Base-by-base conservation (phyloP, 1,284 basidiomycete species). In the Leccinum fallax region DNA sequence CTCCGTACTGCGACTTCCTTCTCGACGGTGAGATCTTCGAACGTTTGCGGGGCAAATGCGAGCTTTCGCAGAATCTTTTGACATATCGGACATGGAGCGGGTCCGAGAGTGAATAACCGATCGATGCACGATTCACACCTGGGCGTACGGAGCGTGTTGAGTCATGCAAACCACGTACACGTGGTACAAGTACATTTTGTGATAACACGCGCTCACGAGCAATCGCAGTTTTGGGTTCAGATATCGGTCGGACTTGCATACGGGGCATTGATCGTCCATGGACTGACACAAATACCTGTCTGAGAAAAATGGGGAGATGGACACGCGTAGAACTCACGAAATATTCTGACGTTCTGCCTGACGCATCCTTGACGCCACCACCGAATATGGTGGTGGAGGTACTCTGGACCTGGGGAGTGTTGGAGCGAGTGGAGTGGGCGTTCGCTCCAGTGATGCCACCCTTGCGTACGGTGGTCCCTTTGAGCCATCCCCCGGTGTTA, bases 61-160 rank as follows among this genome's bases (percentile, higher is more conserved):
- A 94, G 84, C 76, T 98, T 99, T 34, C 97, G 83, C 58, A 98
- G 82, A n/a, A 92, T 87, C 69, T 90, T 92, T 57, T 85, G 86
- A 76, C 97, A 99, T 64, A 94, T 90, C 11, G 97, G 97, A 82
- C 97, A 99, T 7, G 95, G 94, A 13, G 95, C 96, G 1, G 97
- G 97, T 4, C 97, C 97, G 2, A 98, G 85, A 1, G 95, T 96
- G 76, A 97, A 99, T 53, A 99, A 78, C 8, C 96, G 87, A 76
- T 99, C 97, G 71, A 99, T 98, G 76, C 97, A 99, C 2, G 92
- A 94, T 80, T 97, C 95, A 78, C 95, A 98, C 92, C 94, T 96
- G 68, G 11, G 49, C 30, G 34, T 19, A 13, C 26, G 19, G 36
- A 67, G n/a, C 59, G 57, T 34, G 49, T 61, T 67, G 55, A 70